Conservation (phyloP, 805 yeast species). For the Komagataella ulmi region DNA sequence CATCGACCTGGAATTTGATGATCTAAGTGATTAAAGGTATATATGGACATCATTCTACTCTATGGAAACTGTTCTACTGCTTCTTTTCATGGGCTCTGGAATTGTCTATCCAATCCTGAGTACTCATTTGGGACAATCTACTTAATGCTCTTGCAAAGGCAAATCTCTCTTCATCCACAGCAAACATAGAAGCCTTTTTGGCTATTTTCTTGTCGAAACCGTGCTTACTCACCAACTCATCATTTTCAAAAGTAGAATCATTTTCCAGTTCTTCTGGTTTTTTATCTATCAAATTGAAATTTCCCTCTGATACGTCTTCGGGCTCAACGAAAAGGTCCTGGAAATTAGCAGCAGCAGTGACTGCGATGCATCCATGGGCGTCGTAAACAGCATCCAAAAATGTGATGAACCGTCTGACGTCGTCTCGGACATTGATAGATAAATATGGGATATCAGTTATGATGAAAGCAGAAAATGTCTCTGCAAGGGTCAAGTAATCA, state of each 20-base stretch:
- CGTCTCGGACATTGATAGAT: conserved; percentile 66
- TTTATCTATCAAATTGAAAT: conserved; percentile 22
- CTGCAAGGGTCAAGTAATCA: conserved; percentile 78
- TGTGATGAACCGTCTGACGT: conserved; percentile 84
- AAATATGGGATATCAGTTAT: conserved; percentile 87
- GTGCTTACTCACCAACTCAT: conserved; percentile 56
- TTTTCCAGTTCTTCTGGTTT: conserved; percentile 8
- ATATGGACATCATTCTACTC: neutral
- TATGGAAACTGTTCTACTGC: neutral
- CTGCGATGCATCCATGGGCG: conserved; percentile 75
- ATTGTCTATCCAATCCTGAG: conserved; percentile 76
- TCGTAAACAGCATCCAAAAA: conserved; percentile 94
- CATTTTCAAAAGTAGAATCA: conserved; percentile 29
- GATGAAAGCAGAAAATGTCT: conserved; percentile 63
- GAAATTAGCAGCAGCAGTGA: conserved; percentile 80
- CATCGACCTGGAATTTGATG: conserved; percentile 38
- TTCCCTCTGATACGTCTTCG: conserved; percentile 38
- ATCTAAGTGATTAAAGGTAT: conserved; percentile 6
- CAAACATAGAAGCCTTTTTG: conserved; percentile 63
- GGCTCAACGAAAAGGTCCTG: conserved; percentile 79
- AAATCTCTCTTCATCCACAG: conserved; percentile 87
- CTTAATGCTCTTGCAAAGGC: conserved; percentile 94
- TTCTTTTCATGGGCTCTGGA: conserved; percentile 2
- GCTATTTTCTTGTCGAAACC: conserved; percentile 68
- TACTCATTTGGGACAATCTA: conserved; percentile 86